Conservation (phyloP, 805 yeast species). For the Saccharomycodes ludwigii region DNA sequence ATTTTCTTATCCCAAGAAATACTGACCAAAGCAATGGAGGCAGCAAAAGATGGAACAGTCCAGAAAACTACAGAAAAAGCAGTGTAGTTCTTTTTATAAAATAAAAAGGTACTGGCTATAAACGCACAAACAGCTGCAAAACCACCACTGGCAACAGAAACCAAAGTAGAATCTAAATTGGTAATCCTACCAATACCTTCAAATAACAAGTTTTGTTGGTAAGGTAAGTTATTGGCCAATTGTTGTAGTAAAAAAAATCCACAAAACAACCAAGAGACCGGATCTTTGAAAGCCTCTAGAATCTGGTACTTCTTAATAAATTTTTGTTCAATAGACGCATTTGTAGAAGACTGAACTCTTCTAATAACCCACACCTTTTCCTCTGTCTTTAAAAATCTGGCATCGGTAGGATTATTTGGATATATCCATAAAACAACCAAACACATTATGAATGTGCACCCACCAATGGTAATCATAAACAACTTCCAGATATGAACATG, state of each 20-base stretch:
- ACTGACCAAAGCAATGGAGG: conserved; percentile 33
- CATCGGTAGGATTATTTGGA: conserved; percentile 46
- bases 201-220: conserved; percentile 39
- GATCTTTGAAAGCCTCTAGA: conserved; percentile 39
- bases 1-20: conserved; percentile 32
- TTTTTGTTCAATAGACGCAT: conserved; percentile 33
- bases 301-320: conserved; percentile 35
- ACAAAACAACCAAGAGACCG: conserved; percentile 32
- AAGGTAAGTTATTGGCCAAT: conserved; percentile 40
- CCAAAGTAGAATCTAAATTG: conserved; percentile 34
- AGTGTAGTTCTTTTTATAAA: conserved; percentile 25
- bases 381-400: conserved; percentile 31
- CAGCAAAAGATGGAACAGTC: conserved; percentile 32
- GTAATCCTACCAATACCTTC: conserved; percentile 32
- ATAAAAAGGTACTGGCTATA: conserved; percentile 25
- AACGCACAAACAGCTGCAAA: conserved; percentile 31
- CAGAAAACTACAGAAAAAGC: conserved; percentile 28
- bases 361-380: conserved; percentile 42
- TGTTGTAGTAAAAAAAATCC: conserved; percentile 31
- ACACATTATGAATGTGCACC: conserved; percentile 33
- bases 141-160: conserved; percentile 42
- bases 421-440: conserved; percentile 27
- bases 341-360: conserved; percentile 29
- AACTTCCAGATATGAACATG: conserved; percentile 36
- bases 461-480: conserved; percentile 44